A percentile compares a stretch with the other conserved stretches of the same genome.
phyloP scores from a whole-genome alignment of 2,329 filamentous ascomycete genomes.

The Beauveria sp. region DNA sequence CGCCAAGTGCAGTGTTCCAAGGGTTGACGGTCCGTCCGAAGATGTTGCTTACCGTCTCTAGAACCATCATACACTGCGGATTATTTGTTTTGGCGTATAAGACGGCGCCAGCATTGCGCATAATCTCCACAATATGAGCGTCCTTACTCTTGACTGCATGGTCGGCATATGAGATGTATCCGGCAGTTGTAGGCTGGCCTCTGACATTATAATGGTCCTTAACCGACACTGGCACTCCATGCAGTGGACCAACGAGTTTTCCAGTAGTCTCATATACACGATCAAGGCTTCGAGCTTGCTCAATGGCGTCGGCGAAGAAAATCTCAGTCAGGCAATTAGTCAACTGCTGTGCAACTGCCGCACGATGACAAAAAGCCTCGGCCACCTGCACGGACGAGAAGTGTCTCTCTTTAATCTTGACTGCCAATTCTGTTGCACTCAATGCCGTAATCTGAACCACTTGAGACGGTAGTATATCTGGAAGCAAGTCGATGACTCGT shows the following conservation, averaged over 20 bases:
- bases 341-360: conserved; percentile 2
- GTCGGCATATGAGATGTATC: conserved; percentile 43
- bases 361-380: neutral
- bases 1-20: conserved; percentile 47
- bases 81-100: conserved; percentile 63
- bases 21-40: conserved; percentile 56
- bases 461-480: neutral
- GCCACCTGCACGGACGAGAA: neutral
- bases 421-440: neutral
- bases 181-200: conserved; percentile 43
- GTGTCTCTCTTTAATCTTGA: neutral
- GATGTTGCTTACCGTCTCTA: conserved; percentile 54
- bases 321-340: conserved; percentile 1
- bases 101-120: conserved; percentile 54
- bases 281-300: neutral
- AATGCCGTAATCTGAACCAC: neutral
- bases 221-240: conserved; percentile 47
- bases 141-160: conserved; percentile 42
- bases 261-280: conserved; percentile 4
- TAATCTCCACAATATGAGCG: conserved; percentile 48
- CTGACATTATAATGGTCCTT: conserved; percentile 34
- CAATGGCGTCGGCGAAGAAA: neutral
- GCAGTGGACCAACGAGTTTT: conserved; percentile 36
- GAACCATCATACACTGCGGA: conserved; percentile 42
- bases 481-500: neutral